Conservation (phyloP, 192 early-diverging fungal species). For the Entomortierella beljakovae region DNA sequence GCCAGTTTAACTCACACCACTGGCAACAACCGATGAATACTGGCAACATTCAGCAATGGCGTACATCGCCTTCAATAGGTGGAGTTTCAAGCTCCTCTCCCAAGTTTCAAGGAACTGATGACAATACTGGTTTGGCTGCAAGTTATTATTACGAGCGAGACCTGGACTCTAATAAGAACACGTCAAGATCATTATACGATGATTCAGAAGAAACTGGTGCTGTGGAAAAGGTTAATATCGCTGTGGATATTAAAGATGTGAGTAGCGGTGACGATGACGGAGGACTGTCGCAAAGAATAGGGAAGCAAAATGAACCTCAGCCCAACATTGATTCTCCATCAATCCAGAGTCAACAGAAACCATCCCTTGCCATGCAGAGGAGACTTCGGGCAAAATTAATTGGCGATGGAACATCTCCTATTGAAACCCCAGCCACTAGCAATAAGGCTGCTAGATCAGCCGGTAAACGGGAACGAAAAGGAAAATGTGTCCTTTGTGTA, state of each 20-base stretch:
- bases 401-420: background rate
- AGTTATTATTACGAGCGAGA: slow-evolving; percentile 40
- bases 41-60: background rate
- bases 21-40: background rate
- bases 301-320: background rate
- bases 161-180: slow-evolving; percentile 44
- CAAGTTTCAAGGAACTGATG: too few relatives aligned
- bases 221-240: background rate
- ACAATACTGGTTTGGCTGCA: slow-evolving; percentile 8
- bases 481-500: slow-evolving; percentile 35
- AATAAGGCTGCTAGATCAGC: slow-evolving; percentile 28
- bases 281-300: background rate
- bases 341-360: background rate
- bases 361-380: background rate
- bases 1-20: too few relatives aligned
- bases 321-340: background rate
- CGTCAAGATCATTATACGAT: slow-evolving; percentile 8
- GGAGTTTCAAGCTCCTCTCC: too few relatives aligned
- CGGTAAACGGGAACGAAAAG: slow-evolving; percentile 31
- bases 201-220: background rate
- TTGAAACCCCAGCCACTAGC: slow-evolving; percentile 26
- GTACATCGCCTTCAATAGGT: background rate
- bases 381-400: slow-evolving; percentile 2
- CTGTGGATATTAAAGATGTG: background rate
- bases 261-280: background rate